These are phyloP conservation scores for Hymenoscyphus fraxineus DNA, from an alignment of 2,329 filamentous ascomycete genomes.

Conservation along the genomic window DNA sequence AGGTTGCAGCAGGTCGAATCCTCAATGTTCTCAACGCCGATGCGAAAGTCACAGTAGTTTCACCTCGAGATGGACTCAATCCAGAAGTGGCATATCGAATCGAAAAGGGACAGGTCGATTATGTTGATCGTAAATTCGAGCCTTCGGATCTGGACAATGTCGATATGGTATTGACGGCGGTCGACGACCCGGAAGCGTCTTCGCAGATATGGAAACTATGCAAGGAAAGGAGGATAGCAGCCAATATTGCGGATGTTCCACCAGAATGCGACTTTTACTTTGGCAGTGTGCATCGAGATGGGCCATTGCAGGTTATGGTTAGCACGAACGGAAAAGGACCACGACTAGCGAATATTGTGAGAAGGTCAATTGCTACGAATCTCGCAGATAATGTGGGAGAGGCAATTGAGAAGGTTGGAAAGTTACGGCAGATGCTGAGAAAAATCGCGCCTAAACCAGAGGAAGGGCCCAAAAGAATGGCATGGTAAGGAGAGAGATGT, in stretches of 20 bases:
- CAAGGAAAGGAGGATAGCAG: constrained; percentile 76
- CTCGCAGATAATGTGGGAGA: constrained; percentile 78
- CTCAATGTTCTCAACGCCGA: constrained; percentile 93
- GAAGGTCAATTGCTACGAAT: constrained; percentile 72
- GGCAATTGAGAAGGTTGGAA: constrained; percentile 81
- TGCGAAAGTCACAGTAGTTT: constrained; percentile 81
- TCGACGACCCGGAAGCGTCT: constrained; percentile 91
- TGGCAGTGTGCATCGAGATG: constrained; percentile 90
- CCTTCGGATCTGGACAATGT: constrained; percentile 81
- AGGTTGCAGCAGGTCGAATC: constrained; percentile 95
- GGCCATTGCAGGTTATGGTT: constrained; percentile 96
- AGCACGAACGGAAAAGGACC: constrained; percentile 97
- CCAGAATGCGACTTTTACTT: constrained; percentile 99
- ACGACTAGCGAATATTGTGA: constrained; percentile 80
- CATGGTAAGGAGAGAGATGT: constrained; percentile 56
- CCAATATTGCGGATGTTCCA: constrained; percentile 96
- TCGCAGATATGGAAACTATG: constrained; percentile 90
- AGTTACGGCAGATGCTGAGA: constrained; percentile 73
- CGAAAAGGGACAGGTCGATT: constrained; percentile 67
- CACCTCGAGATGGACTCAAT: constrained; percentile 75
- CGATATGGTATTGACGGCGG: constrained; percentile 87
- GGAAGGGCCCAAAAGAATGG: constrained; percentile 84
- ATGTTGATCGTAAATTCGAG: constrained; percentile 80
- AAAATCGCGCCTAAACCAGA: constrained; percentile 67
- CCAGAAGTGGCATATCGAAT: constrained; percentile 84